Base-by-base conservation (phyloP, 192 early-diverging fungal species). In the Coemansia sp. region DNA sequence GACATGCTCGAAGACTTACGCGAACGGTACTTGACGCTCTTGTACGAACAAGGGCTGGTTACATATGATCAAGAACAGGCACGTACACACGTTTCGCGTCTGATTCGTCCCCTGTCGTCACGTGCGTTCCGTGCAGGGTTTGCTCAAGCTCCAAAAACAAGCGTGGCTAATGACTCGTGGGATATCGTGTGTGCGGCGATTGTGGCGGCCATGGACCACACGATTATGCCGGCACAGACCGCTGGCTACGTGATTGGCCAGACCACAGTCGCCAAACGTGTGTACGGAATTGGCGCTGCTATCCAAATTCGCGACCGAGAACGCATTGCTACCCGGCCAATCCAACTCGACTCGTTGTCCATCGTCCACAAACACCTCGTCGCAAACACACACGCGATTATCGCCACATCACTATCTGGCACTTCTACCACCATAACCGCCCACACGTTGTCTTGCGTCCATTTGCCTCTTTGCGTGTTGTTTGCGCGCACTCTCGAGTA, bases 1-100 rank as follows among this genome's bases (percentile, higher is more conserved):
- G 68, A 71, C 40, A 24, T 52, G 57, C 28, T 76, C 1, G 74
- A 76, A 36, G 65, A 76, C 31, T 60, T 50, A 31, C 63, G 69
- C 36, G 69, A 76, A 28, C 68, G 71, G 52, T 71, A 71, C 23
- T 24, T 76, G 15, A 31, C 61, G 3, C n/a, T 71, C 18, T 49
- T 76, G 0, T 20, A 15, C 15, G 40, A 42, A 5, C 40, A 42
- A 4, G 40, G 40, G 0, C 9, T 42, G 40, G n/a, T 42, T 5
- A 4, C 40, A 15, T 42, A 42, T 15, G 40, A 42, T 11, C 40
- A n/a, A n/a, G 11, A 0, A 11, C 10, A 42, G 11, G 2, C 38
- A 9, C 14, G 38, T 1, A 10, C 38, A 3, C 2, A 0, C 2
- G 40, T 15, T 6, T 42, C 40, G 3, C 40, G 40, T 0, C 2